Base-by-base conservation (phyloP, 208 protist species). In the Trypanosoma platydactyli region DNA sequence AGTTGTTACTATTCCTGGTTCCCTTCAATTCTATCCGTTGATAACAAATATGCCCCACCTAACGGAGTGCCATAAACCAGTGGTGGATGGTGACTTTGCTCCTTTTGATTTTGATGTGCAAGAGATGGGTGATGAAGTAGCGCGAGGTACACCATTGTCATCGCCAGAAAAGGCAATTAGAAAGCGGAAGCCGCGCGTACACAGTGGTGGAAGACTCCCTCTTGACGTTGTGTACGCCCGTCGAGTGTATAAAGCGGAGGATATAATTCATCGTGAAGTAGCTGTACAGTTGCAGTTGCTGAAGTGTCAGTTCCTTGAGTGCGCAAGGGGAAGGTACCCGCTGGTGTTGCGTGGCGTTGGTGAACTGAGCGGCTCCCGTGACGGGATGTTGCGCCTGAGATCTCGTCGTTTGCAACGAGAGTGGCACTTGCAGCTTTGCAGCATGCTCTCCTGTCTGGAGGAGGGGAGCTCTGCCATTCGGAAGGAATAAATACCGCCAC, bases 11-110 rank as follows among this genome's bases (percentile, higher is more conserved):
- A 35, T 71, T 18, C 66, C 66, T 5, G 48, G 35, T 9, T 71
- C 30, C 30, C 50, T 71, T 24, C 66, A 71, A 38, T 59, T 58
- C 40, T 64, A 51, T 24, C 66, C 66, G 44, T 40, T 71, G 11
- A 45, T 71, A 16, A 56, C 66, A 25, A 57, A 64, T 35, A 64
- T 71, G 49, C 48, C 48, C 2, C 27, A 59, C 3, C 29, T 71
- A 38, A 27, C 29, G 57, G 66, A 64, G 18, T 53, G 55, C 29
- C 13, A 25, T 25, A 51, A 59, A 42, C 66, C 66, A 25, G 11
- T 44, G 0, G n/a, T n/a, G 11, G 33, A 0, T 9, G 41, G 25
- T 18, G 35, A 53, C 40, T 18, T n/a, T 5, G n/a, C 63, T 20
- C 38, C 51, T 13, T 38, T 62, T 33, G 54, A 61, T 25, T 60